These are phyloP conservation scores for Acacia confusa DNA, from an alignment of 306 rosid genomes.

Conservation along the genomic window DNA sequence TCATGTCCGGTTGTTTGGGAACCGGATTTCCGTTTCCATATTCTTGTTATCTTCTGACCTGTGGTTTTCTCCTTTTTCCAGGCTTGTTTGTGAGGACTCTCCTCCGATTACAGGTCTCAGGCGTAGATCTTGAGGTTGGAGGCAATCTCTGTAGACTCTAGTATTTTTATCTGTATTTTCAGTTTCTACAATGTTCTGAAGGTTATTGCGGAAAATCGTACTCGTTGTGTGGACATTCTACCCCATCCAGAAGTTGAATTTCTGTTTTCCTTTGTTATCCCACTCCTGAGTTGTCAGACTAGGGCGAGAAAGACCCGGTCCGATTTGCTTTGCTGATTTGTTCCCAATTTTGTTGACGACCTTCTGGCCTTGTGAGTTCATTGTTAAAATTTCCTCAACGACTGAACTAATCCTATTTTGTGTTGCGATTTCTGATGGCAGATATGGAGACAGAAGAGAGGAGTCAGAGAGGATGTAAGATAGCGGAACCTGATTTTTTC, in stretches of 20 bases:
- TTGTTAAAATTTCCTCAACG: neutral
- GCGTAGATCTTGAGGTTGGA: constrained; percentile 52
- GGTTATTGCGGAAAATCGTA: neutral
- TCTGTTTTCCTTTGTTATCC: neutral
- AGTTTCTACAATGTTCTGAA: constrained; percentile 4
- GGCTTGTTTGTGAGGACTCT: constrained; percentile 1
- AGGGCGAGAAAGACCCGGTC: neutral
- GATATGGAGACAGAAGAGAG: constrained; percentile 74
- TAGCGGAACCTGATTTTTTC: constrained; percentile 65
- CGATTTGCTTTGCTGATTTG: neutral
- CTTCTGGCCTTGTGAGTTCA: constrained; percentile 14
- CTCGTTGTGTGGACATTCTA: neutral
- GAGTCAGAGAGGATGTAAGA: constrained; percentile 50
- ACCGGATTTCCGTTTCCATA: constrained; percentile 19
- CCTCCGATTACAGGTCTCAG: constrained; percentile 6
- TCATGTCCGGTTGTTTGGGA: constrained; percentile 13
- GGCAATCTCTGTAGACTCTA: constrained; percentile 7
- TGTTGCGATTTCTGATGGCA: constrained; percentile 9
- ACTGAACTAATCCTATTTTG: constrained; percentile 1
- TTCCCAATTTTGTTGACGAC: neutral
- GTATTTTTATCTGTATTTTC: neutral
- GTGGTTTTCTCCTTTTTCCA: neutral
- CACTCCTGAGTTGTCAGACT: neutral
- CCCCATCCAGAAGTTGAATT: constrained; percentile 1
- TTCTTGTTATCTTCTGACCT: constrained; percentile 19